A percentile compares a stretch with the other conserved stretches of the same genome.
Conservation (phyloP, 345 rosid genomes). For the Populus davidiana region DNA sequence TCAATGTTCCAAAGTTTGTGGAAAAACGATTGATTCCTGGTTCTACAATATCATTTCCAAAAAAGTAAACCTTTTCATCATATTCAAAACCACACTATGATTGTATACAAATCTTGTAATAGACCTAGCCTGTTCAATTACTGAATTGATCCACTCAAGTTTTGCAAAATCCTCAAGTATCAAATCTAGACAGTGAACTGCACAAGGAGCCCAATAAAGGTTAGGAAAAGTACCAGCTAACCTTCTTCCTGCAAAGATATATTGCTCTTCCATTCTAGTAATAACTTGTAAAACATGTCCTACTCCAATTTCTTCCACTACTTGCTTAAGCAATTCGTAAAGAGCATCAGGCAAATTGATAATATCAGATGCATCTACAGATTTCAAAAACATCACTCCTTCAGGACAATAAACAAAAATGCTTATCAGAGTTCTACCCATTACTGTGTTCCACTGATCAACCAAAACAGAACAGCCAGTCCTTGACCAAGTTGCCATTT, state of each 20-base stretch:
- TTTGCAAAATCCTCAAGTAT: conserved; percentile 22
- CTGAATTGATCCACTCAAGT: conserved; percentile 17
- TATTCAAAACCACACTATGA: conserved; percentile 56
- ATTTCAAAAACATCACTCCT: conserved; percentile 25
- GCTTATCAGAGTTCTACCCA: conserved; percentile 21
- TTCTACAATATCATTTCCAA: conserved; percentile 66
- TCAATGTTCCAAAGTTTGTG: conserved; percentile 62
- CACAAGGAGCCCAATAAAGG: conserved; percentile 30
- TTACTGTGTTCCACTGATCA: conserved; percentile 17
- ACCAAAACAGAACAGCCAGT: conserved; percentile 29
- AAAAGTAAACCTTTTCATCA: conserved; percentile 59
- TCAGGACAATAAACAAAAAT: conserved; percentile 23
- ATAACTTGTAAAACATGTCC: conserved; percentile 25
- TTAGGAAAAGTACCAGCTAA: conserved; percentile 12
- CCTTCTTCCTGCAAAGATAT: conserved; percentile 13
- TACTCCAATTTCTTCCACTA: conserved; percentile 23
- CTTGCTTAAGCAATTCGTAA: conserved; percentile 19
- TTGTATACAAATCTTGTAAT: conserved; percentile 28
- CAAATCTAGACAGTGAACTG: conserved; percentile 28
- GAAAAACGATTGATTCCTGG: conserved; percentile 51
- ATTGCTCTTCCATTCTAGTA: conserved; percentile 23
- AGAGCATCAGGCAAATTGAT: conserved; percentile 23
- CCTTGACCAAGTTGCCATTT: conserved; percentile 12
- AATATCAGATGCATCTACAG: conserved; percentile 25
- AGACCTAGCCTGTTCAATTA: conserved; percentile 22